Evolutionary conservation across 2,329 filamentous ascomycete species (phyloP).

Genomic region (Clarireedia homoeocarpa): DNA sequence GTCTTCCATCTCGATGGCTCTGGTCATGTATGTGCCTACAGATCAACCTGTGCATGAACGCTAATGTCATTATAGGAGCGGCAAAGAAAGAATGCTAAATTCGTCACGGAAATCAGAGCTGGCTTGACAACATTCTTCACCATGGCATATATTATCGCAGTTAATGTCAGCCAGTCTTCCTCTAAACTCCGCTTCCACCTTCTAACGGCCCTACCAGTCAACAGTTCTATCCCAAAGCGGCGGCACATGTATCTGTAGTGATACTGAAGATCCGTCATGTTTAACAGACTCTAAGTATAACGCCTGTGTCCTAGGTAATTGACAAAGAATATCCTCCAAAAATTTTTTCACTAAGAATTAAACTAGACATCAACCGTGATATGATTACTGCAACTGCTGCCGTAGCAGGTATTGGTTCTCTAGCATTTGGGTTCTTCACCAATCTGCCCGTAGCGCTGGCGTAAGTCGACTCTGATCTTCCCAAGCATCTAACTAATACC

Average conservation of each 20-base stretch:
- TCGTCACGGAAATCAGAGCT: conserved; percentile 71
- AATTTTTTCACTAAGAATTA: neutral
- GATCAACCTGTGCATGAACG: neutral
- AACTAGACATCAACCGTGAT: conserved; percentile 36
- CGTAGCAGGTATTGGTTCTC: conserved; percentile 64
- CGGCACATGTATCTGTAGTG: conserved; percentile 60
- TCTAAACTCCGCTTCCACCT: neutral
- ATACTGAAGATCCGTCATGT: conserved; percentile 25
- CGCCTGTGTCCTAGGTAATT: conserved; percentile 33
- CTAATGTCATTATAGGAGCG: conserved; percentile 41
- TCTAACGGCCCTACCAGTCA: conserved; percentile 41
- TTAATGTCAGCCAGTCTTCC: conserved; percentile 42
- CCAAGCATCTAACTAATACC: conserved; percentile 1
- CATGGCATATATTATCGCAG: conserved; percentile 80
- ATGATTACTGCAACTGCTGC: conserved; percentile 79
- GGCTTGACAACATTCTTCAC: conserved; percentile 74
- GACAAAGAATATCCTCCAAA: neutral
- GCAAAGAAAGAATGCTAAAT: conserved; percentile 59
- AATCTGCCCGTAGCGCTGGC: conserved; percentile 72
- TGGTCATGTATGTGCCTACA: conserved; percentile 50
- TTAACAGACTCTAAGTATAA: conserved; percentile 33
- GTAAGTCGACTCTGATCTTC: conserved; percentile 39
- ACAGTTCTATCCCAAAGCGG: conserved; percentile 68
- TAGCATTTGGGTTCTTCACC: conserved; percentile 72
- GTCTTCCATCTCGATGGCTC: conserved; percentile 60